Base-by-base conservation (phyloP, 228 moss, liverwort and hornwort species). In the Sphagnum magellanicum region DNA sequence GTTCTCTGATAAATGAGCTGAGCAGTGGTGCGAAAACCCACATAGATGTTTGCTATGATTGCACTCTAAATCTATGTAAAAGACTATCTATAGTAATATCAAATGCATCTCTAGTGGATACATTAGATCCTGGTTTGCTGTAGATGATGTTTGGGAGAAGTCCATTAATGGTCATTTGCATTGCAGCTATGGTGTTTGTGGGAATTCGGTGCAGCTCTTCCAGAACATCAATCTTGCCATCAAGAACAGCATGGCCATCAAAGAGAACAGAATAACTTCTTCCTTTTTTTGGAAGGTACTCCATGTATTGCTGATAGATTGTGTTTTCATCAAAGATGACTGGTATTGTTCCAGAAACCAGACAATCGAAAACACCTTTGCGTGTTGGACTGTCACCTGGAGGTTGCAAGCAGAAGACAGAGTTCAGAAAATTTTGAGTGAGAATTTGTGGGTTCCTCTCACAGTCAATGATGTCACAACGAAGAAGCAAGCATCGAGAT, bases 341-440 rank as follows among this genome's bases (percentile, higher is more conserved):
- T 0, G 88, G 88, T 4, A 88, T 84, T 15, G 68, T 59, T 51
- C 88, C 88, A 5, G 82, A 81, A 0, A 84, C 71, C 8, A 88
- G 61, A n/a, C 84, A 80, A 63, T 88, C 88, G 60, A 88, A 88
- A 3, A 82, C 70, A 4, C 71, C 84, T 57, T 84, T 88, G 72
- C 88, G 71, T 5, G 88, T 88, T 10, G 88, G 75, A 9, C 84
- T 81, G 70, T 88, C 88, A 4, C 88, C 88, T 4, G 82, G 74
- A 15, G 88, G 88, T 65, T 88, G 88, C 55, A 88, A 72, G 70
- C 88, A 88, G 66, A 84, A 88, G 0, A 73, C 74, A 5, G 84
- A 78, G 8, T 67, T 68, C 48, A 88, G 4, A 68, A 81, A 75
- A 1, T 71, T 14, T 12, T 75, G 70, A 11, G 78, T 78, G 9